Percentiles rank a stretch among this genome's conserved stretches.
phyloP scores from a whole-genome alignment of 495 filamentous ascomycete genomes.

The Penicilliopsis zonata region DNA sequence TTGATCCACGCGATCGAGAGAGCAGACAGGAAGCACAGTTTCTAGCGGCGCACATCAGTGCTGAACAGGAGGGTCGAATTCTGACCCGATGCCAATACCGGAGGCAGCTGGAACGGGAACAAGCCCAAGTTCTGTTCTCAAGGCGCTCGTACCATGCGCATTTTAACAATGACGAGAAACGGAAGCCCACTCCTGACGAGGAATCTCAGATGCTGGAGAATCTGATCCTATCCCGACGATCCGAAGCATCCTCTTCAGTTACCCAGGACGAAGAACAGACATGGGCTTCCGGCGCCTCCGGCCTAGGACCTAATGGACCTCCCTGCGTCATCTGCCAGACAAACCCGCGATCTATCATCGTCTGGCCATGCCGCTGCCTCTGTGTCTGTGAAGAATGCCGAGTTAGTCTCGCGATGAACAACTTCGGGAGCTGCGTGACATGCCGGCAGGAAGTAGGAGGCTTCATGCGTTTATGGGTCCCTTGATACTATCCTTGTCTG shows the following conservation, averaged over 20 bases:
- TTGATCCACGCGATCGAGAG: constrained; percentile 68
- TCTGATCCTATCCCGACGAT: constrained; percentile 56
- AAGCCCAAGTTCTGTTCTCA: constrained; percentile 50
- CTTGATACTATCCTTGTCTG: too few species aligned
- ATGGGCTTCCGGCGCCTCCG: constrained; percentile 57
- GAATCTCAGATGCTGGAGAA: constrained; percentile 72
- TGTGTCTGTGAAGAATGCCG: constrained; percentile 92
- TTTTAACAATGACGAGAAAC: constrained; percentile 13
- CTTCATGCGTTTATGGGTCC: constrained; percentile 84
- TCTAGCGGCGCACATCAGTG: constrained; percentile 67
- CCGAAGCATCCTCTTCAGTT: constrained; percentile 11
- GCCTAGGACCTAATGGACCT: constrained; percentile 63
- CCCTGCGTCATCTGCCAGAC: constrained; percentile 91
- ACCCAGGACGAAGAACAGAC: constrained; percentile 17
- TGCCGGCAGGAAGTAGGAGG: constrained; percentile 78
- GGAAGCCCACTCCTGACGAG: constrained; percentile 49
- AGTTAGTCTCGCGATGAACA: constrained; percentile 89
- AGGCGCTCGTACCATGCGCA: constrained; percentile 15
- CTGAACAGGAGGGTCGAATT: constrained; percentile 38
- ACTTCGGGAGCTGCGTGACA: constrained; percentile 90
- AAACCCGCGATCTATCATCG: constrained; percentile 75
- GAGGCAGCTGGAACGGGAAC: constrained; percentile 49
- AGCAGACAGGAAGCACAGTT: constrained; percentile 71
- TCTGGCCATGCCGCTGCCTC: constrained; percentile 94
- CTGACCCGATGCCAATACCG: constrained; percentile 72